Percentiles rank a stretch among this genome's conserved stretches.
These are phyloP conservation scores for Colletotrichum lindemuthianum DNA, from an alignment of 2,329 filamentous ascomycete genomes.

Conservation along the genomic window DNA sequence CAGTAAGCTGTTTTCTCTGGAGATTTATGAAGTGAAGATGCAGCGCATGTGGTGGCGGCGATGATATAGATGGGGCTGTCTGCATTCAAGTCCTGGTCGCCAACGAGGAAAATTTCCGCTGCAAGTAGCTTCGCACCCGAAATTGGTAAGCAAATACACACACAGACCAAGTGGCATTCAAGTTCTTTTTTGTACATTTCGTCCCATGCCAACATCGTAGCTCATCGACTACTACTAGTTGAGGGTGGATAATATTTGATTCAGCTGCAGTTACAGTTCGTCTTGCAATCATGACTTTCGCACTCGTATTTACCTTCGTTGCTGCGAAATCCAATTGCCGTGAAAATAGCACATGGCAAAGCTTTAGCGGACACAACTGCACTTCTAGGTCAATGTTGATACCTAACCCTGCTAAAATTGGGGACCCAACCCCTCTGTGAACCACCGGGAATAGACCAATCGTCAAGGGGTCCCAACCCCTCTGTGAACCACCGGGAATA, in stretches of 20 bases:
- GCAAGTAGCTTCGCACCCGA: constrained; percentile 25
- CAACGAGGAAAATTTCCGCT: constrained; percentile 34
- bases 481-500: constrained; percentile 14
- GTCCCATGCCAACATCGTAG: too few species aligned
- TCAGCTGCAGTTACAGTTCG: too few species aligned
- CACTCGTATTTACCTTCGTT: too few species aligned
- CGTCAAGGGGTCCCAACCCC: constrained; percentile 12
- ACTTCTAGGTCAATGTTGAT: constrained; percentile 12
- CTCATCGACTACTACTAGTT: background rate
- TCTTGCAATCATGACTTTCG: too few species aligned
- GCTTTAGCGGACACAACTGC: constrained; percentile 12
- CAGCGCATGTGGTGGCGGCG: constrained; percentile 18
- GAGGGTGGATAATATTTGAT: too few species aligned
- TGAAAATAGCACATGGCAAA: background rate
- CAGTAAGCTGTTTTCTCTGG: background rate
- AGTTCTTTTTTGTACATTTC: background rate
- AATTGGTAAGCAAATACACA: constrained; percentile 35
- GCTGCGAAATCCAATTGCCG: too few species aligned
- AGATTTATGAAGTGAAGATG: constrained; percentile 14
- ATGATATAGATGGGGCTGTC: constrained; percentile 6
- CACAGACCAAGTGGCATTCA: constrained; percentile 20
- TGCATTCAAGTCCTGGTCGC: background rate
- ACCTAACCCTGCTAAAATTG: constrained; percentile 25
- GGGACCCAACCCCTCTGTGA: background rate
- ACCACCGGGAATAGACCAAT: constrained; percentile 27